Evolutionary conservation across 202 grass and related monocot genomes (phyloP).

Genomic region (Brachypodium distachyon): DNA sequence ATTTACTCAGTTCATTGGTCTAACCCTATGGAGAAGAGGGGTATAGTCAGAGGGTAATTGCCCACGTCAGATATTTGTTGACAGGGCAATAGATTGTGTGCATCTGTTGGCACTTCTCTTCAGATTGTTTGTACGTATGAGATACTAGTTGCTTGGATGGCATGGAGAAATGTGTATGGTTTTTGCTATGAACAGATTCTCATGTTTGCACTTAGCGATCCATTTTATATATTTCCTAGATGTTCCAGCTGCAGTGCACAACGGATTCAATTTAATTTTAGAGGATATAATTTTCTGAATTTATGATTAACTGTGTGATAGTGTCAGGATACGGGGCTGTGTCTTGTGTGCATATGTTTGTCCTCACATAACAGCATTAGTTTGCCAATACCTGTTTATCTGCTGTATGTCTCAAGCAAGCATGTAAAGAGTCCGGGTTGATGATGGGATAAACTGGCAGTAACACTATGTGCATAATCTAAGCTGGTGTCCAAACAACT

Average conservation of each 20-base stretch:
- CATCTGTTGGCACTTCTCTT: no score
- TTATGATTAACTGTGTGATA: background rate
- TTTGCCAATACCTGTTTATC: background rate
- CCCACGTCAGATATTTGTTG: background rate
- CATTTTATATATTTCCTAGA: conserved; percentile 1
- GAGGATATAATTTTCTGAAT: background rate
- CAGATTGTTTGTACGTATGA: background rate
- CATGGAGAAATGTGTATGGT: background rate
- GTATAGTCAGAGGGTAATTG: background rate
- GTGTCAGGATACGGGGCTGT: background rate
- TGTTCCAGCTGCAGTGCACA: conserved; percentile 10
- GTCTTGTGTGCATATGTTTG: background rate
- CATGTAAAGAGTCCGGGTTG: background rate
- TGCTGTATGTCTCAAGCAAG: background rate
- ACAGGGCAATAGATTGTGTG: no score
- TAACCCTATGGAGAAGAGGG: background rate
- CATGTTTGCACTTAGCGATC: background rate
- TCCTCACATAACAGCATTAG: no score
- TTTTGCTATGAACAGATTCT: conserved; percentile 11
- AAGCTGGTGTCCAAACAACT: no score
- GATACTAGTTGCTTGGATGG: background rate
- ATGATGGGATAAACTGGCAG: no score
- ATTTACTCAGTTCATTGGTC: no score
- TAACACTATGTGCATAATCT: no score
- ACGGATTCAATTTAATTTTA: conserved; percentile 32